Percentiles rank a stretch among this genome's conserved stretches.
Evolutionary conservation across 2,329 filamentous ascomycete species (phyloP).

Genomic region (Elsinoe batatas): DNA sequence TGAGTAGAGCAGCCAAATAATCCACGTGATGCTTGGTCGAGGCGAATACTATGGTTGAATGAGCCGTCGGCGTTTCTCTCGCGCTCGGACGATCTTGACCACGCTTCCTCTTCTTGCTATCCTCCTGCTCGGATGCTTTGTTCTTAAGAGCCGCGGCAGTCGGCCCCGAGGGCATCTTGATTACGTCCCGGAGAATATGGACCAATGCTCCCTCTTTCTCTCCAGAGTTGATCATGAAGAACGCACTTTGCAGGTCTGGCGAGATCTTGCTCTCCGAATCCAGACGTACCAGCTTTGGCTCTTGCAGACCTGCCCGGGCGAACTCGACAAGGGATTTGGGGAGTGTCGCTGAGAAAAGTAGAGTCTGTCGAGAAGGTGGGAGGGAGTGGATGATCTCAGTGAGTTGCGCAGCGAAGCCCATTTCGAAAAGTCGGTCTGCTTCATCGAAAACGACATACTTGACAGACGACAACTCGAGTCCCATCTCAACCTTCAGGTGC

Average conservation of each 20-base stretch:
- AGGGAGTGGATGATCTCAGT: conserved; percentile 87
- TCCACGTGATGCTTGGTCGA: conserved; percentile 97
- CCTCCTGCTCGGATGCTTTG: conserved; percentile 37
- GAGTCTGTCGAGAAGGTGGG: conserved; percentile 73
- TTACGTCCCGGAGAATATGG: conserved; percentile 81
- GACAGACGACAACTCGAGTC: conserved; percentile 78
- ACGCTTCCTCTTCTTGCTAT: conserved; percentile 64
- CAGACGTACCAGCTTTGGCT: conserved; percentile 78
- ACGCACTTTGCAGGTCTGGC: conserved; percentile 87
- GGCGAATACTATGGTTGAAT: conserved; percentile 91
- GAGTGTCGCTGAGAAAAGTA: conserved; percentile 90
- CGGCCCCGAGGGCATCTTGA: conserved; percentile 70
- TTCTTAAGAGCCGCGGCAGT: conserved; percentile 41
- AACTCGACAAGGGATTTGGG: conserved; percentile 94
- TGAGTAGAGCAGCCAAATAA: conserved; percentile 75
- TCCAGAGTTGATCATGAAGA: conserved; percentile 82
- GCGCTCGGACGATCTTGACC: conserved; percentile 39
- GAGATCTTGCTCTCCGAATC: conserved; percentile 95
- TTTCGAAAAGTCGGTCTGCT: conserved; percentile 92
- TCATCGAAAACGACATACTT: conserved; percentile 96
- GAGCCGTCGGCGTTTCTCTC: conserved; percentile 66
- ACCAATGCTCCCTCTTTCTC: conserved; percentile 92
- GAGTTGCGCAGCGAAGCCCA: conserved; percentile 92
- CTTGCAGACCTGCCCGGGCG: conserved; percentile 82
- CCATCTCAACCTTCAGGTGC: conserved; percentile 96